Evolutionary conservation across 352 stramenopile genomes (phyloP).

Genomic region (Phytophthora pisi): DNA sequence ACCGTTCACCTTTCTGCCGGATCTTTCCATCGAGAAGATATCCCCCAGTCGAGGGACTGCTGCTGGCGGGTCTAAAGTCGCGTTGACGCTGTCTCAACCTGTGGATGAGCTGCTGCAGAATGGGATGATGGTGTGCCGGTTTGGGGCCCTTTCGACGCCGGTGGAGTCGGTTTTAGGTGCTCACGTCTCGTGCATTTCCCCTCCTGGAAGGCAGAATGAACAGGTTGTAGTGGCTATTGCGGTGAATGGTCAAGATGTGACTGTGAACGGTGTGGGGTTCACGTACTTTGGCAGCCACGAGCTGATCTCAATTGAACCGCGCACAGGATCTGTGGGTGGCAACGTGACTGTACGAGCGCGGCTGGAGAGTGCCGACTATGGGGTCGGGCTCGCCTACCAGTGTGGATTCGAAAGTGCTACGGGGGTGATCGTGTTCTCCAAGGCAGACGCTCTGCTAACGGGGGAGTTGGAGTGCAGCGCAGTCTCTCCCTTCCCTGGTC

Average conservation of each 20-base stretch:
- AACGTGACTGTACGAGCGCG: conserved; percentile 26
- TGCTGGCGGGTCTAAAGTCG: conserved; percentile 35
- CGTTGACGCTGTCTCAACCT: conserved; percentile 28
- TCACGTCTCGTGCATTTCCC: conserved; percentile 32
- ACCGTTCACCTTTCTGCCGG: conserved; percentile 39
- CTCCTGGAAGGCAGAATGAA: conserved; percentile 13
- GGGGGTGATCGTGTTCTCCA: conserved; percentile 11
- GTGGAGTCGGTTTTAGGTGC: conserved; percentile 8
- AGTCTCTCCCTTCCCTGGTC: neutral
- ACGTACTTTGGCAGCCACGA: conserved; percentile 30
- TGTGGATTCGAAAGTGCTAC: conserved; percentile 38
- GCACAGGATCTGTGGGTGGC: conserved; percentile 19
- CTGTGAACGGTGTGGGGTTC: conserved; percentile 22
- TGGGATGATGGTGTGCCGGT: conserved; percentile 27
- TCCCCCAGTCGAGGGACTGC: conserved; percentile 26
- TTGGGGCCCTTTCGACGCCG: conserved; percentile 29
- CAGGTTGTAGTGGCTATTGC: conserved; percentile 27
- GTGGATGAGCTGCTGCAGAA: conserved; percentile 12
- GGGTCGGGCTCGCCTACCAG: conserved; percentile 14
- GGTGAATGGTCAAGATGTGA: conserved; percentile 36
- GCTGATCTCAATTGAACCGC: conserved; percentile 38
- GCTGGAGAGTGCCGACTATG: conserved; percentile 25
- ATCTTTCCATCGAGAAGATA: conserved; percentile 30
- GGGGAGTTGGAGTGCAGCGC: conserved; percentile 19
- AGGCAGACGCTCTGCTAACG: conserved; percentile 2